A percentile compares a stretch with the other conserved stretches of the same genome.
Conservation (phyloP, 2,329 filamentous ascomycete genomes). For the Eutypella sp. region DNA sequence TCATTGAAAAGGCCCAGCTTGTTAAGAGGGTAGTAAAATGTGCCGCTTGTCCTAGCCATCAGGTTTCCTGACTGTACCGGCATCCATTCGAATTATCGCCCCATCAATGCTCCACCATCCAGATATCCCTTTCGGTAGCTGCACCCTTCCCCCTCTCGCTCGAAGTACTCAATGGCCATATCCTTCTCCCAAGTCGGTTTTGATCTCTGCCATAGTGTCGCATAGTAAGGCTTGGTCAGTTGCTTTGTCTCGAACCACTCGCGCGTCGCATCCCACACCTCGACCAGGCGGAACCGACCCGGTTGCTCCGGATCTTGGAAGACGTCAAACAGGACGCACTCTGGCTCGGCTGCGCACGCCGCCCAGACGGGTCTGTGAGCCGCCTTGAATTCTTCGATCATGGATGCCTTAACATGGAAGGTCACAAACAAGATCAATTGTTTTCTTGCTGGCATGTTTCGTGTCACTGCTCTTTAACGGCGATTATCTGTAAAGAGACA, state of each 20-base stretch:
- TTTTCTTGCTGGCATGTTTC: too few species aligned
- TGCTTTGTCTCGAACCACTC: conserved; percentile 10
- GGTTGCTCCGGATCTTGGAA: conserved; percentile 6
- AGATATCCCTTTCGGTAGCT: conserved; percentile 2
- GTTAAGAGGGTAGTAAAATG: background rate
- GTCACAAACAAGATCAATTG: conserved; percentile 10
- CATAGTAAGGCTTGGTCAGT: conserved; percentile 10
- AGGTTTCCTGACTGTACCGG: too few species aligned
- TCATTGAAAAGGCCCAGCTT: background rate
- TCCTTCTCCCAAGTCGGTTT: conserved; percentile 7
- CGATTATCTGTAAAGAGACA: too few species aligned
- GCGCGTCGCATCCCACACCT: conserved; percentile 6
- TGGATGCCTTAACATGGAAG: conserved; percentile 4
- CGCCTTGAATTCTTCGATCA: conserved; percentile 8
- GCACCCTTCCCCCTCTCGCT: conserved; percentile 4
- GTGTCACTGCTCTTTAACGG: too few species aligned
- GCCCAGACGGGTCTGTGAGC: conserved; percentile 11
- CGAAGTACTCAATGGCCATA: conserved; percentile 8
- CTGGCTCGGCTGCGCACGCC: conserved; percentile 7
- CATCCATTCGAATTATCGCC: too few species aligned
- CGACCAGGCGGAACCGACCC: conserved; percentile 10
- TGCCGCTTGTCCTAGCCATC: background rate
- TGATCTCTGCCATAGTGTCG: conserved; percentile 6
- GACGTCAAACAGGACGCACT: conserved; percentile 11
- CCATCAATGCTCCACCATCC: background rate